Base-by-base conservation (phyloP, 1,284 basidiomycete species). In the Naganishia sp. region DNA sequence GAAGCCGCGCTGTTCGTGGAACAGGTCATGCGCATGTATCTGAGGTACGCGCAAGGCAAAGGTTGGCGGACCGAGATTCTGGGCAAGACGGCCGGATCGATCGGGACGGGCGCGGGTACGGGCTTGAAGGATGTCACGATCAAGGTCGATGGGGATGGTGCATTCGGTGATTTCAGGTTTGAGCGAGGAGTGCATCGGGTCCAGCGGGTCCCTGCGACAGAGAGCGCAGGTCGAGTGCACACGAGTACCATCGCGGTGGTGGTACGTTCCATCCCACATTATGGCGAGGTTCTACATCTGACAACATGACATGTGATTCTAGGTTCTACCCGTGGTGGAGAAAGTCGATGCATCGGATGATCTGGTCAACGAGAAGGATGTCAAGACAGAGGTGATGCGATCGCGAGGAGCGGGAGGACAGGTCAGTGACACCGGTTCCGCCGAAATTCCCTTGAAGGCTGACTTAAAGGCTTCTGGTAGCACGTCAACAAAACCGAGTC, bases 401-500 rank as follows among this genome's bases (percentile, higher is more conserved):
- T 86, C 94, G 0, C 82, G 93, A 41, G 96, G 96, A 53, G 95
- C 96, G 3, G 96, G 96, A 55, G 95, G 96, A n/a, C 94, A 94
- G 83, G 90, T 90, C 69, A 61, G 81, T 72, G 5, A 28, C 49
- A 35, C 57, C 45, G 32, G 11, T 18, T 54, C 35, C 7, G 35
- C 35, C 51, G 49, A 15, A 25, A 18, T 61, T 39, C n/a, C 23
- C n/a, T 13, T 31, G 43, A 42, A 35, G 11, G 21, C 21, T 54
- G 66, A 50, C n/a, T 69, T 72, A 35, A 69, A 45, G 47, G 42
- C 18, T 13, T 23, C 65, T 43, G 56, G 3, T 74, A 95, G 88
- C 95, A 99, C 80, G 96, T 99, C 73, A 99, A 99, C 82, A 93
- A 92, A 84, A 99, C 95, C 0, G 96, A 99, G 79, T 97, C 94